Conservation (phyloP, 805 yeast species). For the Cyberlindnera meyerae region DNA sequence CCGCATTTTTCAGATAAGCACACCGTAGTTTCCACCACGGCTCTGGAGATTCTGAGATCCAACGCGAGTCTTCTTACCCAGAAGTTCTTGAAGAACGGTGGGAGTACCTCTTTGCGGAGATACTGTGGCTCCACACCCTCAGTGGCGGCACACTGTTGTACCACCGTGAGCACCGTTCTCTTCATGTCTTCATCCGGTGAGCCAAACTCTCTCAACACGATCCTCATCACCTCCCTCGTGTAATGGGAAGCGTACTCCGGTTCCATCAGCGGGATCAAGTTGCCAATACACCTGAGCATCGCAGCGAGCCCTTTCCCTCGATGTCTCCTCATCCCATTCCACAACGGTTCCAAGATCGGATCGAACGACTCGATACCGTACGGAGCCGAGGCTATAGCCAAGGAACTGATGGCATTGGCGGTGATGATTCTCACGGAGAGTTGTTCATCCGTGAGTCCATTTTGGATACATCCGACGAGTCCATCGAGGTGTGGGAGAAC, state of each 20-base stretch:
- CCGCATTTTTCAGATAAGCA: slow-evolving; percentile 67
- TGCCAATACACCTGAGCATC: slow-evolving; percentile 72
- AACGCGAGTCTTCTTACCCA: slow-evolving; percentile 83
- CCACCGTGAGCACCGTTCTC: slow-evolving; percentile 60
- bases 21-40: slow-evolving; percentile 70
- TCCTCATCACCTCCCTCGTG: slow-evolving; percentile 64
- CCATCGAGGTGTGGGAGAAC: slow-evolving; percentile 68
- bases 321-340: slow-evolving; percentile 74
- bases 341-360: slow-evolving; percentile 57
- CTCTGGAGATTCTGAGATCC: slow-evolving; percentile 49
- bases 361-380: slow-evolving; percentile 91
- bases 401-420: slow-evolving; percentile 63
- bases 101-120: slow-evolving; percentile 46
- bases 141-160: slow-evolving; percentile 61
- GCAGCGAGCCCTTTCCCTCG: slow-evolving; percentile 76
- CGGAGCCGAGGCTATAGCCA: slow-evolving; percentile 81
- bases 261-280: slow-evolving; percentile 80
- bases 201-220: slow-evolving; percentile 64
- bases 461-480: slow-evolving; percentile 55
- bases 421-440: slow-evolving; percentile 62
- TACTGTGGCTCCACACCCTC: slow-evolving; percentile 50
- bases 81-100: slow-evolving; percentile 61
- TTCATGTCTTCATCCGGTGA: slow-evolving; percentile 89
- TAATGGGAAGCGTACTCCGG: slow-evolving; percentile 76
- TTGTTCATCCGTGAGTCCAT: slow-evolving; percentile 63